A percentile compares a stretch with the other conserved stretches of the same genome.
Conservation (phyloP, 495 filamentous ascomycete species). For the Penicillium daleae region DNA sequence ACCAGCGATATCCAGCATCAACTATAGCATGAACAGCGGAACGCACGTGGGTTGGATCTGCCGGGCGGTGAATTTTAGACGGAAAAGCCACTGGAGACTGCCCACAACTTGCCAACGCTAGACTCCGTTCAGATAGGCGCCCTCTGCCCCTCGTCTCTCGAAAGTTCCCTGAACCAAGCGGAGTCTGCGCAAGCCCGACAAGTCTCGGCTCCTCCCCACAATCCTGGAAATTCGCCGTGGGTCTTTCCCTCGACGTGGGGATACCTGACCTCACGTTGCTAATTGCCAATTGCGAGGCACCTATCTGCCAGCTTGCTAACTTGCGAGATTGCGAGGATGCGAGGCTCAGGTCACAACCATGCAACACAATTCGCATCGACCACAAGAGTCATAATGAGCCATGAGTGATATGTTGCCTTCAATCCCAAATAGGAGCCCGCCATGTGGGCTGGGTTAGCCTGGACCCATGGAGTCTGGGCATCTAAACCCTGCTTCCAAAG, state of each 20-base stretch:
- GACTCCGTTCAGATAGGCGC: background rate
- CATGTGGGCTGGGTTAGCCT: background rate
- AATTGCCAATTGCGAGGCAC: background rate
- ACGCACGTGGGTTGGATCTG: too few relatives aligned
- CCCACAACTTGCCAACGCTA: too few relatives aligned
- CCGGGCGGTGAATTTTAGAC: too few relatives aligned
- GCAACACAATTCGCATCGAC: background rate
- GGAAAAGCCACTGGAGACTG: too few relatives aligned
- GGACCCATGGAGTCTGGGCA: background rate
- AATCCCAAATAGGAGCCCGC: slow-evolving; percentile 1
- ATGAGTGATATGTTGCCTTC: background rate
- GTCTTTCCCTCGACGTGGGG: background rate
- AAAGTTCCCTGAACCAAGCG: background rate
- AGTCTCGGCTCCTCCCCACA: slow-evolving; percentile 3
- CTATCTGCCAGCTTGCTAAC: background rate
- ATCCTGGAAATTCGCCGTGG: slow-evolving; percentile 2
- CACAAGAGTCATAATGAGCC: slow-evolving; percentile 1
- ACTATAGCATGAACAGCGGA: too few relatives aligned
- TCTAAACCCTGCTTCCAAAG: background rate
- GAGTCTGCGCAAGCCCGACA: background rate
- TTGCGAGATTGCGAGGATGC: background rate
- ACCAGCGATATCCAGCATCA: too few relatives aligned
- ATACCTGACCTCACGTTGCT: background rate
- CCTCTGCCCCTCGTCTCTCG: background rate
- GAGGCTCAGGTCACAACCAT: background rate